Evolutionary conservation across 176 grass and related monocot species (phyloP).

Genomic region (Oryza brachyantha): DNA sequence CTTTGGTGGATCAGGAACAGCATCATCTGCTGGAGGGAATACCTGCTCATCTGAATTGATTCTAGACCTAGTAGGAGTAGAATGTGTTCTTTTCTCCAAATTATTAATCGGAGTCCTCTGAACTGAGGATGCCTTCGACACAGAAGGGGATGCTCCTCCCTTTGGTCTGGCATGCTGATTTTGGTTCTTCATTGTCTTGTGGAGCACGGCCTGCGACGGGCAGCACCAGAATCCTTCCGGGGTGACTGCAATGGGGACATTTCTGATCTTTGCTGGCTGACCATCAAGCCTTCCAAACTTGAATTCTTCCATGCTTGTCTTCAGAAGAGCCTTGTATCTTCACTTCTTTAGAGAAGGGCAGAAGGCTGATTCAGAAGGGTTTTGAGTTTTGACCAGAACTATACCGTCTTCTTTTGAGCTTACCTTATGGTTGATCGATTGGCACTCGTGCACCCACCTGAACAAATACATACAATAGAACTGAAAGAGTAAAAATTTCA

Average conservation of each 20-base stretch:
- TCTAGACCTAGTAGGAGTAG: slow-evolving; percentile 47
- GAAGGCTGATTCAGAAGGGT: background rate
- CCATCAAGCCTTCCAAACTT: slow-evolving; percentile 52
- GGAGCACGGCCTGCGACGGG: slow-evolving; percentile 67
- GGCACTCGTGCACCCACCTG: slow-evolving; percentile 2
- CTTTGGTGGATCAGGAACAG: slow-evolving; percentile 43
- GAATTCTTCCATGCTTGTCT: slow-evolving; percentile 59
- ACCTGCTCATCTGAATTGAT: slow-evolving; percentile 36
- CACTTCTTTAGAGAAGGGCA: background rate
- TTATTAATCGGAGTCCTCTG: slow-evolving; percentile 37
- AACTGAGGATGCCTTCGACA: slow-evolving; percentile 62
- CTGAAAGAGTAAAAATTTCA: background rate
- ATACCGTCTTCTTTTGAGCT: background rate
- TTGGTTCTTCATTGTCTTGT: slow-evolving; percentile 57
- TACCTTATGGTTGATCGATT: background rate
- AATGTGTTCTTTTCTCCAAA: slow-evolving; percentile 46
- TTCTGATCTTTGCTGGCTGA: slow-evolving; percentile 53
- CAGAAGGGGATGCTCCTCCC: slow-evolving; percentile 46
- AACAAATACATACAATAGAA: slow-evolving; percentile 8
- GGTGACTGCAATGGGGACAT: slow-evolving; percentile 72
- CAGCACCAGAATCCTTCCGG: slow-evolving; percentile 93
- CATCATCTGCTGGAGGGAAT: slow-evolving; percentile 12
- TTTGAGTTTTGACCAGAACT: background rate
- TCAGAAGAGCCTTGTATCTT: slow-evolving; percentile 16
- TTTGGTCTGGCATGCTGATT: slow-evolving; percentile 51